Evolutionary conservation across 2,329 filamentous ascomycete genomes (phyloP).

Genomic region (Penicillium sp.): DNA sequence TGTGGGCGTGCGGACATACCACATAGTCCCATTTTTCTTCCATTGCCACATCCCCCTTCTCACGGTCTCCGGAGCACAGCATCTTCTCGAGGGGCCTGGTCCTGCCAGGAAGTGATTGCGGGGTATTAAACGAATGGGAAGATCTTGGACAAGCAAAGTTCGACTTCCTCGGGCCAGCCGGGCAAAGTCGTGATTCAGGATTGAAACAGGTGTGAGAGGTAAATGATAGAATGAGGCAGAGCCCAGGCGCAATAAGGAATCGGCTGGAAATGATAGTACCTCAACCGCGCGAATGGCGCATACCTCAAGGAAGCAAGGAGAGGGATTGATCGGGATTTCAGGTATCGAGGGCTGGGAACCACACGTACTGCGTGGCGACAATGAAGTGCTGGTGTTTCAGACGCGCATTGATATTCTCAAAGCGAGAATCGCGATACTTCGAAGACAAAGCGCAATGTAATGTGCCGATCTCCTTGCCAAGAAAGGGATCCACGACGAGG

Average conservation of each 20-base stretch:
- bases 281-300: slow-evolving; percentile 22
- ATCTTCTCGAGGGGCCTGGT: slow-evolving; percentile 49
- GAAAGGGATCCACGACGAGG: slow-evolving; percentile 19
- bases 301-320: slow-evolving; percentile 14
- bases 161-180: slow-evolving; percentile 40
- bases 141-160: slow-evolving; percentile 2
- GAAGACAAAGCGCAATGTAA: slow-evolving; percentile 9
- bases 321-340: background rate
- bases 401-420: slow-evolving; percentile 9
- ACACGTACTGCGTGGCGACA: slow-evolving; percentile 2
- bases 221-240: background rate
- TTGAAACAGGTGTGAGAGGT: background rate
- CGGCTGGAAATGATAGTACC: slow-evolving; percentile 1
- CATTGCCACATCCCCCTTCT: slow-evolving; percentile 66
- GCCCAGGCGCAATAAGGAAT: slow-evolving; percentile 11
- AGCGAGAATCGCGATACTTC: slow-evolving; percentile 6
- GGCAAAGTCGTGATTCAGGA: slow-evolving; percentile 25
- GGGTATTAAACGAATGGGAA: slow-evolving; percentile 7
- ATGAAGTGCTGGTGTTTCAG: slow-evolving; percentile 12
- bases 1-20: slow-evolving; percentile 49
- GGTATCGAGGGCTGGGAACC: slow-evolving; percentile 1
- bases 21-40: slow-evolving; percentile 97
- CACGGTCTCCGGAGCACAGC: slow-evolving; percentile 62
- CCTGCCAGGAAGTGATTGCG: slow-evolving; percentile 28
- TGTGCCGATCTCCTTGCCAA: slow-evolving; percentile 19